These are phyloP conservation scores for Chimonanthus salicifolius DNA, from an alignment of 164 flowering plant genomes.

Conservation along the genomic window DNA sequence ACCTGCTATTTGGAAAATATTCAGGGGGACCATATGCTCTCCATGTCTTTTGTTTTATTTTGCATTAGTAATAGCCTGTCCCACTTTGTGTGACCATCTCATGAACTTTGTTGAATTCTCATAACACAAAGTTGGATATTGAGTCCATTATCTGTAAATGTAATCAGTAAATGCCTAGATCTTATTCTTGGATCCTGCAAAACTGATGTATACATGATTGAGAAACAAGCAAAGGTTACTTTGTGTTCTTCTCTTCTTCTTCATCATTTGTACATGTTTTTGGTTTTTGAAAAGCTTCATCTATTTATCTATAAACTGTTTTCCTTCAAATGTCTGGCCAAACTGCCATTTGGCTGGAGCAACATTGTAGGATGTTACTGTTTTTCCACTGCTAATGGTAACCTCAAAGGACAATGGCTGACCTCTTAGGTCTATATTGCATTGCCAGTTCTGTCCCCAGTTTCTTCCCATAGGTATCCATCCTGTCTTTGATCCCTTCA, in stretches of 20 bases:
- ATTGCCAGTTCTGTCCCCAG: slow-evolving; percentile 92
- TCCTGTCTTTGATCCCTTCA: slow-evolving; percentile 81
- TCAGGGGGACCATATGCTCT: background rate
- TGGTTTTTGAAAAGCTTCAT: background rate
- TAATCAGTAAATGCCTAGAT: background rate
- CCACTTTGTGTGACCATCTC: slow-evolving; percentile 1
- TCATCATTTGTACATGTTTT: background rate
- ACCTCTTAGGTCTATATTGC: slow-evolving; percentile 43
- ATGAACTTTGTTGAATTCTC: slow-evolving; percentile 6
- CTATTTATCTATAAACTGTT: slow-evolving; percentile 36
- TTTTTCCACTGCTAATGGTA: slow-evolving; percentile 43
- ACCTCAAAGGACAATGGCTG: slow-evolving; percentile 78
- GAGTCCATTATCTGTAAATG: slow-evolving; percentile 6
- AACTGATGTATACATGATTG: background rate
- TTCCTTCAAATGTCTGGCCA: slow-evolving; percentile 77
- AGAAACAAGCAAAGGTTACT: background rate
- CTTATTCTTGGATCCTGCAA: background rate
- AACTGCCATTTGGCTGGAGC: slow-evolving; percentile 71
- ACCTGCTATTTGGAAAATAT: slow-evolving; percentile 1
- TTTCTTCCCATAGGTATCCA: slow-evolving; percentile 86
- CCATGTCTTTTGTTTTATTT: slow-evolving; percentile 7
- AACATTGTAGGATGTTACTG: slow-evolving; percentile 55
- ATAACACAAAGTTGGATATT: background rate
- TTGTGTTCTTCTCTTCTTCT: background rate
- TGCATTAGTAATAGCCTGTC: slow-evolving; percentile 1